Percentiles rank a stretch among this genome's conserved stretches.
phyloP scores from a whole-genome alignment of 768 basidiomycete genomes.

The Neoboletus magnificus region DNA sequence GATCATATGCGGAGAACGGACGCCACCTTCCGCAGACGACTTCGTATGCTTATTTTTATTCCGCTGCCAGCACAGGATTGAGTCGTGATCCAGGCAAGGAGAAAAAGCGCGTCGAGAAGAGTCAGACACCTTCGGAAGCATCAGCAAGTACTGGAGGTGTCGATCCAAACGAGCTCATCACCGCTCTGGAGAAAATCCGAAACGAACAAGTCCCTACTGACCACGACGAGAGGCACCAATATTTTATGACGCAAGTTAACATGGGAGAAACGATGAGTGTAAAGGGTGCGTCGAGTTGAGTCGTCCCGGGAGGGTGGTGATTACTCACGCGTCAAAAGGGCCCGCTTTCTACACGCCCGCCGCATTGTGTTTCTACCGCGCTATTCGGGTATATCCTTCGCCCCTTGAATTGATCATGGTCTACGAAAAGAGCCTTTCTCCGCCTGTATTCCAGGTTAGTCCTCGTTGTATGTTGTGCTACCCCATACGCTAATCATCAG shows the following conservation, averaged over 20 bases:
- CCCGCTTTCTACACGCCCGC: slow-evolving; percentile 74
- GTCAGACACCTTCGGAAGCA: slow-evolving; percentile 44
- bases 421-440: slow-evolving; percentile 87
- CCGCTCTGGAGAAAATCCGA: slow-evolving; percentile 63
- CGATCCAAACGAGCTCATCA: slow-evolving; percentile 53
- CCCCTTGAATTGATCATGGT: slow-evolving; percentile 93
- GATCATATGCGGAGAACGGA: slow-evolving; percentile 94
- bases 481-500: slow-evolving; percentile 6
- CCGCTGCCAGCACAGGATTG: not conserved
- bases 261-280: slow-evolving; percentile 81
- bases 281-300: slow-evolving; percentile 48
- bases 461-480: not conserved
- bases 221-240: slow-evolving; percentile 79
- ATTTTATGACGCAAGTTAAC: slow-evolving; percentile 88
- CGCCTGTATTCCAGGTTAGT: slow-evolving; percentile 72
- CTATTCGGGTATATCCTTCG: slow-evolving; percentile 90
- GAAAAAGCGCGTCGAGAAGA: slow-evolving; percentile 83
- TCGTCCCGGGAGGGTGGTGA: not conserved
- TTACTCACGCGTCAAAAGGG: slow-evolving; percentile 45
- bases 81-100: slow-evolving; percentile 65
- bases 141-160: slow-evolving; percentile 28
- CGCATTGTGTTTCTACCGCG: slow-evolving; percentile 89
- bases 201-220: slow-evolving; percentile 63
- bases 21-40: slow-evolving; percentile 77
- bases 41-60: slow-evolving; percentile 55